Percentiles rank a stretch among this genome's conserved stretches.
These are phyloP conservation scores for Amanita rimosa DNA, from an alignment of 768 basidiomycete species.

Conservation along the genomic window DNA sequence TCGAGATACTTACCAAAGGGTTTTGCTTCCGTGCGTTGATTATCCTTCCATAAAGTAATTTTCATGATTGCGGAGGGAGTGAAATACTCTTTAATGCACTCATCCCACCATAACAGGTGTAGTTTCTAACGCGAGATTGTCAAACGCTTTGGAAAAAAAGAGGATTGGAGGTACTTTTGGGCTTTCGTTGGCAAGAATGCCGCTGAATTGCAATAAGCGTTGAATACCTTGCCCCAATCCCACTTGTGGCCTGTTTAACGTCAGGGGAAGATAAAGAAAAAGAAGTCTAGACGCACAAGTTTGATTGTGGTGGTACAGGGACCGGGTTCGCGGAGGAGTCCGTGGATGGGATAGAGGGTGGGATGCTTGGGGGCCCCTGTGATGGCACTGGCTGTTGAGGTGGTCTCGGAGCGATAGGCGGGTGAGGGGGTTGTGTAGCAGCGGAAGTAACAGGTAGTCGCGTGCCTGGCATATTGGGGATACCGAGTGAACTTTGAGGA, in stretches of 20 bases:
- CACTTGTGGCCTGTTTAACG: conserved; percentile 16
- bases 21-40: conserved; percentile 67
- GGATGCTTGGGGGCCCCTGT: neutral
- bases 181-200: conserved; percentile 44
- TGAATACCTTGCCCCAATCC: conserved; percentile 54
- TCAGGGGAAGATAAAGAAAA: neutral
- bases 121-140: conserved; percentile 32
- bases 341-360: conserved; percentile 18
- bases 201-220: conserved; percentile 63
- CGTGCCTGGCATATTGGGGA: neutral
- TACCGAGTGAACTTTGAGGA: conserved; percentile 2
- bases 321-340: conserved; percentile 7
- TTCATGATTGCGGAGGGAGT: conserved; percentile 61
- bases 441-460: conserved; percentile 9
- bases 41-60: conserved; percentile 84
- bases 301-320: conserved; percentile 6
- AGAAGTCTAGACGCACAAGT: neutral
- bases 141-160: neutral
- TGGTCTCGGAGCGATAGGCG: conserved; percentile 5
- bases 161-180: conserved; percentile 26
- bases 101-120: conserved; percentile 56
- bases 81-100: conserved; percentile 59
- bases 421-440: conserved; percentile 4
- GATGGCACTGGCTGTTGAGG: conserved; percentile 10
- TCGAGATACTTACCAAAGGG: conserved; percentile 54